Conservation (phyloP, 2,329 filamentous ascomycete genomes). For the Leptographium procerum region DNA sequence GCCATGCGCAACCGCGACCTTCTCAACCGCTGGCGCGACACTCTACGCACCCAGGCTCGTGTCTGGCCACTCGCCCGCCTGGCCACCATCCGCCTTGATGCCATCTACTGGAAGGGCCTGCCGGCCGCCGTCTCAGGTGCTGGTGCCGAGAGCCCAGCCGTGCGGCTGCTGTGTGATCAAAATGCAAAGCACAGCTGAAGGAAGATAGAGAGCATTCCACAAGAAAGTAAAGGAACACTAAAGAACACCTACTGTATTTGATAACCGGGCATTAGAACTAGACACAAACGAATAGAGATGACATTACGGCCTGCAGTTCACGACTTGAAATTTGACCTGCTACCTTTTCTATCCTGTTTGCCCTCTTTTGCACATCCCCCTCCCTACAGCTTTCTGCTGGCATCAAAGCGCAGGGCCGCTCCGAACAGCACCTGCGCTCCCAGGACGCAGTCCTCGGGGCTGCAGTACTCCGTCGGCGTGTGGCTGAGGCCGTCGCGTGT, state of each 20-base stretch:
- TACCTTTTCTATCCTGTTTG: too few species aligned
- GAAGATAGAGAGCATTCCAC: not conserved
- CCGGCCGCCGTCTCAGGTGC: constrained; percentile 10
- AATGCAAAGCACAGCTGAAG: not conserved
- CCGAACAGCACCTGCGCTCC: constrained; percentile 20
- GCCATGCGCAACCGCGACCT: constrained; percentile 11
- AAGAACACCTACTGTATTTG: not conserved
- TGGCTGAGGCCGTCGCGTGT: constrained; percentile 26
- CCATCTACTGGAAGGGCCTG: constrained; percentile 16
- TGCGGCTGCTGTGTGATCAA: constrained; percentile 8
- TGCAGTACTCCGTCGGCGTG: constrained; percentile 23
- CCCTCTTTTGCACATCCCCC: not conserved
- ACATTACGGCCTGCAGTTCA: too few species aligned
- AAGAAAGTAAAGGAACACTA: not conserved
- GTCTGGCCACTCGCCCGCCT: constrained; percentile 16
- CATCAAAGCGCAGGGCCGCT: constrained; percentile 15
- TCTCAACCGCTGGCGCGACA: constrained; percentile 14
- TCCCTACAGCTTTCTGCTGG: not conserved
- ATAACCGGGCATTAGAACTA: too few species aligned
- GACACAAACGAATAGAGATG: too few species aligned
- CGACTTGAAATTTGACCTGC: too few species aligned
- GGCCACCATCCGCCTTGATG: constrained; percentile 16
- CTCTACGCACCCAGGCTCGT: constrained; percentile 14
- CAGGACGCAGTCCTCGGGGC: constrained; percentile 22
- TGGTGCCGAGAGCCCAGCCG: constrained; percentile 14